phyloP scores from a whole-genome alignment of 2,329 filamentous ascomycete species.

The Chalara sp. region DNA sequence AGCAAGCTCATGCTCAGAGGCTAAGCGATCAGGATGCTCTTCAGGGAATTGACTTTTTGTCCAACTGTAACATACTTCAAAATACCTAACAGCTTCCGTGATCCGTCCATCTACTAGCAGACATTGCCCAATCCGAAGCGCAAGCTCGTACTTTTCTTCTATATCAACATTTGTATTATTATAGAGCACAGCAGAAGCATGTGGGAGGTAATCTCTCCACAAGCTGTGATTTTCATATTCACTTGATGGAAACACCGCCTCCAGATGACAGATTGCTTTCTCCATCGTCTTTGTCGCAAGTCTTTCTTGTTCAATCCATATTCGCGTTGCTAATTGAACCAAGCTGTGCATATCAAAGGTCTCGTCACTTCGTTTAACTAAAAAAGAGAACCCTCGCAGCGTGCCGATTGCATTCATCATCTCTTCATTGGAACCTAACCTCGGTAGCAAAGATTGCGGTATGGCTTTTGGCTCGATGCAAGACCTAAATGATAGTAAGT shows the following conservation, averaged over 20 bases:
- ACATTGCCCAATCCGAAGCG: conserved; percentile 14
- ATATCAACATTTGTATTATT: conserved; percentile 8
- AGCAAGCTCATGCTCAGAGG: conserved; percentile 5
- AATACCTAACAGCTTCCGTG: conserved; percentile 16
- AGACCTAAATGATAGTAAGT: conserved; percentile 3
- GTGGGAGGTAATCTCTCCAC: conserved; percentile 25
- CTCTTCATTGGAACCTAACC: conserved; percentile 1
- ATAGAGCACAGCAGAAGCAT: conserved; percentile 20
- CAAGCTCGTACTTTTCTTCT: conserved; percentile 15
- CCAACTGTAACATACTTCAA: conserved; percentile 15
- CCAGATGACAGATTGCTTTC: conserved; percentile 4
- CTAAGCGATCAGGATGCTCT: conserved; percentile 6
- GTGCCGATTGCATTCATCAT: conserved; percentile 7
- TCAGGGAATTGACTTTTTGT: conserved; percentile 3
- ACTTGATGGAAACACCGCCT: not conserved
- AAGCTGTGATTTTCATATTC: conserved; percentile 9
- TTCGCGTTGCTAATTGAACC: conserved; percentile 4
- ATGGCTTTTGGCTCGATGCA: conserved; percentile 8
- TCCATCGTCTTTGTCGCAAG: conserved; percentile 3
- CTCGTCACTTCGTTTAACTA: conserved; percentile 5
- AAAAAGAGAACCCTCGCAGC: conserved; percentile 5
- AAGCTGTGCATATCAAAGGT: conserved; percentile 9
- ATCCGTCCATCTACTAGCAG: conserved; percentile 13
- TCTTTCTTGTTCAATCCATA: conserved; percentile 4
- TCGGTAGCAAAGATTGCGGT: conserved; percentile 5